Evolutionary conservation across 352 stramenopile species (phyloP).

Genomic region (Phytopythium sindhum): DNA sequence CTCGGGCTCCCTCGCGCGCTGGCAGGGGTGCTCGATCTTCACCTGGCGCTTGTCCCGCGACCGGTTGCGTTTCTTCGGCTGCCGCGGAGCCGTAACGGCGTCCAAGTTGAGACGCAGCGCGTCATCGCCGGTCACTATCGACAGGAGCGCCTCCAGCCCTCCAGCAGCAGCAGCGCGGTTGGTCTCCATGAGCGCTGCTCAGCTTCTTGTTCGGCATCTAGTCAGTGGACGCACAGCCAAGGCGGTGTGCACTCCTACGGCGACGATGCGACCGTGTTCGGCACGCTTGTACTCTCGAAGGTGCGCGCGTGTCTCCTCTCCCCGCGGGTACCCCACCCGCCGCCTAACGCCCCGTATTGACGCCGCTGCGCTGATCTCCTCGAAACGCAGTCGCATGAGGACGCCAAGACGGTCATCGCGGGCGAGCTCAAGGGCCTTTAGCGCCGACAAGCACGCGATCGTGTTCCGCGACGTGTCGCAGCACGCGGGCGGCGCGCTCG

Average conservation of each 20-base stretch:
- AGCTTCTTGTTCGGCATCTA: background rate
- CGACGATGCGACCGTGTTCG: conserved; percentile 78
- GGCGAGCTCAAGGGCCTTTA: conserved; percentile 79
- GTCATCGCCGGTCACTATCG: too few relatives aligned
- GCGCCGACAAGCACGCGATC: conserved; percentile 92
- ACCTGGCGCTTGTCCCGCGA: conserved; percentile 1
- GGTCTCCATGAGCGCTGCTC: too few relatives aligned
- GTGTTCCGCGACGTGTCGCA: conserved; percentile 94
- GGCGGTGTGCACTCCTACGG: conserved; percentile 83
- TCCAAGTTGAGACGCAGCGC: too few relatives aligned
- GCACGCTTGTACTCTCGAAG: conserved; percentile 78
- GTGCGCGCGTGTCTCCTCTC: conserved; percentile 14
- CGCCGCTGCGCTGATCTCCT: background rate
- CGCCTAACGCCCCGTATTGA: background rate
- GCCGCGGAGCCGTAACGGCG: too few relatives aligned
- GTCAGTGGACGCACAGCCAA: too few relatives aligned
- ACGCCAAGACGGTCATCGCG: conserved; percentile 85
- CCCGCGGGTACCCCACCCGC: background rate
- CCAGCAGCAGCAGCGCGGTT: background rate
- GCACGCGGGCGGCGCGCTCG: conserved; percentile 58
- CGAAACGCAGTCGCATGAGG: conserved; percentile 63
- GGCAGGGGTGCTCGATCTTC: conserved; percentile 1
- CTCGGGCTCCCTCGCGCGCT: conserved; percentile 7
- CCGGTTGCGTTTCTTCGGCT: background rate
- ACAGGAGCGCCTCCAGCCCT: too few relatives aligned